Base-by-base conservation (phyloP, 2,329 filamentous ascomycete species). In the Dactylonectria estremocensis region DNA sequence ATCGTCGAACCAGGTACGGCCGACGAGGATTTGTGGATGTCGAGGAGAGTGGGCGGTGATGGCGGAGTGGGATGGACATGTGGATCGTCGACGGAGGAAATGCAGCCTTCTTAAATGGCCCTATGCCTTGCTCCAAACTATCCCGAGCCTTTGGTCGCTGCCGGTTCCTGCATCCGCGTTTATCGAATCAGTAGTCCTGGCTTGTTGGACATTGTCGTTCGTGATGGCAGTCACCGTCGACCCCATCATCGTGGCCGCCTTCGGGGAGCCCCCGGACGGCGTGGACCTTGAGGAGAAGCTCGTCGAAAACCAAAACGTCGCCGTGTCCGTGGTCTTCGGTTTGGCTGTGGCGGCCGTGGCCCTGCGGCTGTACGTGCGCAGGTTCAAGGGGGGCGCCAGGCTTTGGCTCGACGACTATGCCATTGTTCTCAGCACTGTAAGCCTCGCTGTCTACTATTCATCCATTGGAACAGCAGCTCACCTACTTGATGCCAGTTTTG, bases 341-440 rank as follows among this genome's bases (percentile, higher is more conserved):
- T 20, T 68, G 2, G 66, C 66, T 5, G 40, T 66, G 22, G 57
- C 58, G n/a, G 48, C 53, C 1, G 66, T 68, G 5, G 54, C 53
- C 37, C 48, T 68, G 18, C 62, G 66, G 5, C n/a, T 68, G 18
- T 68, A 61, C 20, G 59, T 68, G 13, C 53, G 66, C 37, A 57
- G 46, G 14, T 13, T 37, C 20, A 66, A 66, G 37, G 66, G 66
- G 31, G 66, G 66, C 7, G 52, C 62, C 10, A 54, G 37, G 3
- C 58, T 66, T 11, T 56, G 66, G 53, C n/a, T 53, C 2, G 66
- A 68, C 31, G 66, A 68, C 24, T 66, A 62, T 43, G 22, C 55
- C 22, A 68, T 68, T 11, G 40, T 68, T 3, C 13, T 60, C 9
- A 66, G 66, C 54, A 61, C 58, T 16, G 66, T 68, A 49, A 49